Conservation (phyloP, 441 rosid species). For the Pelargonium myrrhifolium region DNA sequence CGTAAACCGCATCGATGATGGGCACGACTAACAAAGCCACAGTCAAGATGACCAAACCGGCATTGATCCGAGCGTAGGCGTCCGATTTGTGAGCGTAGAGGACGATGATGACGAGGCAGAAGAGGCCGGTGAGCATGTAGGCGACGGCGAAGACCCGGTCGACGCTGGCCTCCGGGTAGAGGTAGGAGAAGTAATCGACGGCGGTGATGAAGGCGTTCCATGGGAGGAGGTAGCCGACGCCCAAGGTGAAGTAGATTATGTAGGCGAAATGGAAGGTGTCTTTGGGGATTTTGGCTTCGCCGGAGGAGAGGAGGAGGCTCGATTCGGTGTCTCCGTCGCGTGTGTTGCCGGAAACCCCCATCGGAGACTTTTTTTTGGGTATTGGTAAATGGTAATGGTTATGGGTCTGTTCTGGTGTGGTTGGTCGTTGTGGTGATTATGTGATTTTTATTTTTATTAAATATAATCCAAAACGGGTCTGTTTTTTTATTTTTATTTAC, state of each 20-base stretch:
- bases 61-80: constrained; percentile 65
- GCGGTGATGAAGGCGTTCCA: constrained; percentile 96
- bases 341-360: constrained; percentile 4
- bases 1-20: constrained; percentile 54
- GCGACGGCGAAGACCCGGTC: constrained; percentile 75
- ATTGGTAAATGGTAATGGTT: not conserved
- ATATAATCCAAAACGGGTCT: not conserved
- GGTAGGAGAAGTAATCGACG: constrained; percentile 84
- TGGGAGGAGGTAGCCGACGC: constrained; percentile 77
- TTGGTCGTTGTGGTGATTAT: not conserved
- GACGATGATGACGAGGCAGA: constrained; percentile 43
- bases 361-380: not conserved
- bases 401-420: not conserved
- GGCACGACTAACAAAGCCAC: constrained; percentile 61
- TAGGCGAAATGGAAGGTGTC: constrained; percentile 70
- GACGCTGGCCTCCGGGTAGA: constrained; percentile 73
- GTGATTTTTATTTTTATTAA: not conserved
- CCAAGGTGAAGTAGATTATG: constrained; percentile 71
- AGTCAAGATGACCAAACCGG: constrained; percentile 51
- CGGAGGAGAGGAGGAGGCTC: constrained; percentile 33
- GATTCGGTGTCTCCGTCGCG: constrained; percentile 41
- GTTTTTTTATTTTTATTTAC: no score
- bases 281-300: constrained; percentile 28
- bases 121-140: constrained; percentile 53
- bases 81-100: constrained; percentile 56